A percentile compares a stretch with the other conserved stretches of the same genome.
Evolutionary conservation across 495 filamentous ascomycete species (phyloP).

Genomic region (Clavariopsis aquatica): DNA sequence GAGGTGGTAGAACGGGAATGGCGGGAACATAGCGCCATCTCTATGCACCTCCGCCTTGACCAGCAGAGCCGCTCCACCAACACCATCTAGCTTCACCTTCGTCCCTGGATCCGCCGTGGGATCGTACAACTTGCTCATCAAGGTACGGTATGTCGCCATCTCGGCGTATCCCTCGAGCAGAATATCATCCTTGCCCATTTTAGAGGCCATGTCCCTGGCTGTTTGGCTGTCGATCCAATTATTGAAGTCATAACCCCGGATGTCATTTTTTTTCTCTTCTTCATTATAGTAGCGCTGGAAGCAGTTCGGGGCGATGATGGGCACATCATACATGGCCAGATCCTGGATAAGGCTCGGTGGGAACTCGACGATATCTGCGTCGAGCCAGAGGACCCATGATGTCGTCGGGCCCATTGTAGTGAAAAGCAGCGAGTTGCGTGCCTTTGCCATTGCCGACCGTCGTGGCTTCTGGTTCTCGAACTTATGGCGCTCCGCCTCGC

Average conservation of each 20-base stretch:
- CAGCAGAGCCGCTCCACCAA: slow-evolving; percentile 88
- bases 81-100: slow-evolving; percentile 80
- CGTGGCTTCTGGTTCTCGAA: slow-evolving; percentile 82
- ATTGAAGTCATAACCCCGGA: slow-evolving; percentile 94
- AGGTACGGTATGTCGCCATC: slow-evolving; percentile 82
- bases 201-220: slow-evolving; percentile 69
- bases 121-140: slow-evolving; percentile 86
- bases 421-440: slow-evolving; percentile 90
- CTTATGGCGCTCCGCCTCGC: slow-evolving; percentile 86
- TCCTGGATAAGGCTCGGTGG: slow-evolving; percentile 87
- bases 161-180: slow-evolving; percentile 90
- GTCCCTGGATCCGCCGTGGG: slow-evolving; percentile 54
- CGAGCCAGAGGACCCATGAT: slow-evolving; percentile 95
- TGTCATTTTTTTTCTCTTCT: slow-evolving; percentile 65
- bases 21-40: slow-evolving; percentile 97
- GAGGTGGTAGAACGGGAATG: slow-evolving; percentile 93
- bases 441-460: slow-evolving; percentile 86
- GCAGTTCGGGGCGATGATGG: slow-evolving; percentile 92
- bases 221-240: slow-evolving; percentile 86
- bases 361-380: slow-evolving; percentile 89
- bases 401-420: slow-evolving; percentile 94
- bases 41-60: slow-evolving; percentile 97
- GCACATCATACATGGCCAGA: slow-evolving; percentile 79
- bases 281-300: slow-evolving; percentile 83
- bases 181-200: slow-evolving; percentile 88